These are phyloP conservation scores for Croton setiger DNA, from an alignment of 441 rosid genomes.

Conservation along the genomic window DNA sequence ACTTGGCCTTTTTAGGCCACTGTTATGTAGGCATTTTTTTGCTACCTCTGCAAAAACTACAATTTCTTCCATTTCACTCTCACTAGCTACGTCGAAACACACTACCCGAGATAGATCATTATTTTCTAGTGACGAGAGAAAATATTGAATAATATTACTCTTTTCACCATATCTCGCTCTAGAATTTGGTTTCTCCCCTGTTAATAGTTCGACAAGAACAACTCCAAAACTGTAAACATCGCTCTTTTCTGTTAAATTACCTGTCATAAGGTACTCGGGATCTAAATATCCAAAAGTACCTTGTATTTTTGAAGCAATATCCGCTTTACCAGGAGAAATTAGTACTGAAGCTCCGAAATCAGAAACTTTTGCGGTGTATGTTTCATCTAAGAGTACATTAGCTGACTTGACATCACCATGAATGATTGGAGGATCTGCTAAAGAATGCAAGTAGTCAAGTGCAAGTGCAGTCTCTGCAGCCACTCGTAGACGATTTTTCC, in stretches of 20 bases:
- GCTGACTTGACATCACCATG: too few species aligned
- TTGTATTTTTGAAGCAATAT: too few species aligned
- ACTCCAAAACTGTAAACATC: constrained; percentile 34
- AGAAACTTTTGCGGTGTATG: too few species aligned
- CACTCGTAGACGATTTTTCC: too few species aligned
- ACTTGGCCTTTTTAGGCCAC: constrained; percentile 26
- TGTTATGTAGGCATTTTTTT: neutral
- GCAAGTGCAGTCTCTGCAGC: too few species aligned
- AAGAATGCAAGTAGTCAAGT: too few species aligned
- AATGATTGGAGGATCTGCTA: too few species aligned
- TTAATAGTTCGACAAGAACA: constrained; percentile 31
- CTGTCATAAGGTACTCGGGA: neutral
- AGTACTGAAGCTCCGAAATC: too few species aligned
- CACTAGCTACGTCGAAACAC: constrained; percentile 11
- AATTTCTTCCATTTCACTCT: constrained; percentile 22
- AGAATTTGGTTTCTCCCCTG: constrained; percentile 25
- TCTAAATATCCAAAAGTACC: too few species aligned
- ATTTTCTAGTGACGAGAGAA: constrained; percentile 18
- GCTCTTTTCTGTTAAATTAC: constrained; percentile 26
- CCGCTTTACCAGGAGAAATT: too few species aligned
- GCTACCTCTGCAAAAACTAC: constrained; percentile 27
- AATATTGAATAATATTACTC: constrained; percentile 17
- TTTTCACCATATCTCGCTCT: constrained; percentile 7
- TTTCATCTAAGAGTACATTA: too few species aligned
- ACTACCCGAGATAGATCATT: constrained; percentile 1